Evolutionary conservation across 495 filamentous ascomycete species (phyloP), one percentile per base, ranked within the genome.

Genomic region (Podospora conica): DNA sequence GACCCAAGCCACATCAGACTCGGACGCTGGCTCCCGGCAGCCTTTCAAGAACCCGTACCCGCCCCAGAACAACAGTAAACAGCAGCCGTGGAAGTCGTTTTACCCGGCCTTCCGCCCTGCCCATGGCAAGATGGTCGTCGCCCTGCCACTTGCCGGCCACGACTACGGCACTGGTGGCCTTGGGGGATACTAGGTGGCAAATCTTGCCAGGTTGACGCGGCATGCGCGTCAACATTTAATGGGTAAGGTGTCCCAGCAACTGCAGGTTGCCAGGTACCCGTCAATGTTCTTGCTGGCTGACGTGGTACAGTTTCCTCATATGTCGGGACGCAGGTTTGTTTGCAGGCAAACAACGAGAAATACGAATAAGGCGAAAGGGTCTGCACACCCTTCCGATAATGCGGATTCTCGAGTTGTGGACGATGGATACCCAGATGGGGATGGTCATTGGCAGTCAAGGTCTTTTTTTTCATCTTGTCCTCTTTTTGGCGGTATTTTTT

Each of bases 41-140:
- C n/a, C n/a, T 3, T 60, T 33, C 12, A 60, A 33, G 6, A n/a
- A 12, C 27, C 27, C 27, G 9, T 60, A 60, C 20, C 58, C 58
- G 11, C 18, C 58, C 3, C 28, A 60, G 7, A 4, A 2, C 18
- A 12, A 22, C 15, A n/a, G n/a, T n/a, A 60, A 60, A 8, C 10
- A 60, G 15, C 58, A 60, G 58, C 58, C 58, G 22, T 31, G 58
- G 58, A 60, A 60, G 58, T 20, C 27, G 23, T 60, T 31, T 12
- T 60, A 29, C 28, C 24, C 58, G 0, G 8, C 24, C n/a, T 29
- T 60, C 9, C 58, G 58, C 15, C 58, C 27, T 60, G 27, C 53
- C 53, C 0, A 2, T 22, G 53, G 18, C 7, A 55, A 55, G 53
- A 20, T 55, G 53, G 53, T 55, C 2, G 53, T 55, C 53, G 53